Evolutionary conservation across 2,329 filamentous ascomycete species (phyloP).

Genomic region (Fusarium tuaranense): DNA sequence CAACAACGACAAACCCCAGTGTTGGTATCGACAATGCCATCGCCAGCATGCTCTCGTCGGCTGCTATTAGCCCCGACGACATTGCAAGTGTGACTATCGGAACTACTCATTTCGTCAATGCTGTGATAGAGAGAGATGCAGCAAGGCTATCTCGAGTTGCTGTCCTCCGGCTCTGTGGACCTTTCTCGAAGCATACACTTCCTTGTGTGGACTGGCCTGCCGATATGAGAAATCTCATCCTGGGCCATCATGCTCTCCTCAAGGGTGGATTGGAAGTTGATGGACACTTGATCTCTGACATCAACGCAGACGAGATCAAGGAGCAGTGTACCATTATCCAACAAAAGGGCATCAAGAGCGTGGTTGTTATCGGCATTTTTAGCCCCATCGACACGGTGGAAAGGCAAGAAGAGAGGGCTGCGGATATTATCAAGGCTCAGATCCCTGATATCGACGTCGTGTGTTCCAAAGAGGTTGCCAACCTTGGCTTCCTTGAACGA

Average conservation of each 20-base stretch:
- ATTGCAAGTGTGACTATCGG: conserved; percentile 65
- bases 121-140: conserved; percentile 65
- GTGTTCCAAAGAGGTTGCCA: conserved; percentile 64
- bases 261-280: conserved; percentile 66
- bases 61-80: conserved; percentile 48
- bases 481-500: conserved; percentile 67
- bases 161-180: conserved; percentile 65
- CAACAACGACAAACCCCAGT: conserved; percentile 62
- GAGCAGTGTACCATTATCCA: conserved; percentile 54
- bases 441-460: conserved; percentile 60
- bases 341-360: conserved; percentile 56
- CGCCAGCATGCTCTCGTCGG: conserved; percentile 54
- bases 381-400: conserved; percentile 63
- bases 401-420: conserved; percentile 61
- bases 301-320: conserved; percentile 56
- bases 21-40: conserved; percentile 60
- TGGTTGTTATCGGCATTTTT: conserved; percentile 64
- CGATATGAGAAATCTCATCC: conserved; percentile 60
- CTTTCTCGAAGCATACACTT: conserved; percentile 63
- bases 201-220: conserved; percentile 66
- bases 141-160: conserved; percentile 62
- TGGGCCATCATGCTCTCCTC: conserved; percentile 58
- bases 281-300: conserved; percentile 58
- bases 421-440: conserved; percentile 54
- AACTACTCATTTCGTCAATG: conserved; percentile 70